phyloP scores from a whole-genome alignment of 208 protist species.

The Leishmania arabica region DNA sequence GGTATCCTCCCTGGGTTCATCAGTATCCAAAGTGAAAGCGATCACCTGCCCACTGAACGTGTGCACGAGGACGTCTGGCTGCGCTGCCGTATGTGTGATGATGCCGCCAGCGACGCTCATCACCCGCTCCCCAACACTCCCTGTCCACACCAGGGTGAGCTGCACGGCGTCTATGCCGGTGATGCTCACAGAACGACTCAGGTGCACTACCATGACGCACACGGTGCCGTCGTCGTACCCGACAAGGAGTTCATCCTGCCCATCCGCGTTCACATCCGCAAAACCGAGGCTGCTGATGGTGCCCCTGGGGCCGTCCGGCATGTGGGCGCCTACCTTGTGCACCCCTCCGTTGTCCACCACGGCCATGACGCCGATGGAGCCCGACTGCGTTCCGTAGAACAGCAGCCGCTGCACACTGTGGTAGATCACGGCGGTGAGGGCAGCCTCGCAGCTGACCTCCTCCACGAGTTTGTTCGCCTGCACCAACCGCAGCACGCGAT shows the following conservation, averaged over 20 bases:
- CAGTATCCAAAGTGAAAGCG: constrained; percentile 60
- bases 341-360: constrained; percentile 35
- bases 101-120: constrained; percentile 66
- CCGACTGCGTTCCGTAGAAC: constrained; percentile 80
- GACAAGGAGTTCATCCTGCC: constrained; percentile 67
- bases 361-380: constrained; percentile 67
- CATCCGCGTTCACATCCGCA: constrained; percentile 70
- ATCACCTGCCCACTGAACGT: constrained; percentile 77
- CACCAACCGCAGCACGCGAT: constrained; percentile 78
- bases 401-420: constrained; percentile 34
- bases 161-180: constrained; percentile 13
- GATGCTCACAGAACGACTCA: background rate
- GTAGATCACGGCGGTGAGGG: constrained; percentile 58
- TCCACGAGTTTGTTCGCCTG: constrained; percentile 53
- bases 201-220: constrained; percentile 50
- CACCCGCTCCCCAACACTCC: constrained; percentile 57
- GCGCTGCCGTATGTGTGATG: constrained; percentile 41
- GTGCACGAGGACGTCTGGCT: constrained; percentile 73
- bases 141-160: constrained; percentile 48
- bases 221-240: constrained; percentile 81
- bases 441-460: constrained; percentile 73
- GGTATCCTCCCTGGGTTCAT: constrained; percentile 15
- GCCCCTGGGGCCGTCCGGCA: constrained; percentile 26
- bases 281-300: constrained; percentile 54
- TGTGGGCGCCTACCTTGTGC: constrained; percentile 32